Base-by-base conservation (phyloP, 2,329 filamentous ascomycete genomes). In the Phaeosphaeriaceae sp. region DNA sequence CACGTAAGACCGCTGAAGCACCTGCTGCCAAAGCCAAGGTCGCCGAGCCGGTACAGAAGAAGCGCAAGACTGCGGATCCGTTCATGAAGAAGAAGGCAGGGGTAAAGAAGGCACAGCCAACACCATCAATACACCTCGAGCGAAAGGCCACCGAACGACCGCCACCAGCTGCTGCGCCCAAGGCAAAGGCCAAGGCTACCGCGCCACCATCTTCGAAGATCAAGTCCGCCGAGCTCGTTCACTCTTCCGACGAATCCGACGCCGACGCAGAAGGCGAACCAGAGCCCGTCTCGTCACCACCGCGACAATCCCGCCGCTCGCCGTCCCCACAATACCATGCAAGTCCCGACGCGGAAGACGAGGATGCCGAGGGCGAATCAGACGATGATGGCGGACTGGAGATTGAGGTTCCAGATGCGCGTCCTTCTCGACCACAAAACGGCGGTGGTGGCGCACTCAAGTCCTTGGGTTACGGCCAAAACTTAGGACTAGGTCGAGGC, bases 61-160 rank as follows among this genome's bases (percentile, higher is more conserved):
- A 76, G 57, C 70, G 71, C 56, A 77, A 74, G 46, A 56, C 61
- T 0, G 65, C 64, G 0, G 54, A 56, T 9, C 19, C 46, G 26
- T 56, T 56, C 42, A 17, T 56, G 48, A 56, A 56, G 49, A 56
- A 56, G 48, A 56, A 52, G 21, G 13, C 48, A 9, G 24, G 26
- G 10, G 19, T 63, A 1, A 75, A 71, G 57, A 76, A 76, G 57
- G 19, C 62, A 13, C 61, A 65, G 35, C 59, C 66, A 1, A 60
- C 65, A 17, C 72, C 75, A 8, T 56, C 66, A 1, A 76, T 80
- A 35, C 71, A 73, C 42, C 69, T 80, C 30, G 78, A 80, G 32
- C 74, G 77, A 44, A 68, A 70, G 22, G 77, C 77, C 15, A 70
- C 73, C 5, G 68, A 65, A 52, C 66, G 55, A 13, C 40, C 48